A percentile compares a stretch with the other conserved stretches of the same genome.
These are phyloP conservation scores for Melampsora larici-populina DNA, from an alignment of 1,284 basidiomycete genomes.

Conservation along the genomic window DNA sequence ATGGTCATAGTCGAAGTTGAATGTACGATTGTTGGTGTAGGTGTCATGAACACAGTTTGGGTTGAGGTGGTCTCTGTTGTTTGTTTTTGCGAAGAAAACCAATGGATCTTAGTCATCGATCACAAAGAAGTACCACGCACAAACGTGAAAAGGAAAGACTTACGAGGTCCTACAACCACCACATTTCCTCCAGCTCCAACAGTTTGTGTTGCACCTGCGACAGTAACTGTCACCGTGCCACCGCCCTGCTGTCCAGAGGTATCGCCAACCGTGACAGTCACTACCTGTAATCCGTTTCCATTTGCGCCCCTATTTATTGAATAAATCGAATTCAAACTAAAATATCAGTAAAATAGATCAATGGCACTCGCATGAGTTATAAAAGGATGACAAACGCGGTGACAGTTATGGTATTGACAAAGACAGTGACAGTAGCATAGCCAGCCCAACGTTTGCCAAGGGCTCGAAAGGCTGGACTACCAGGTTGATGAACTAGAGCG, in stretches of 20 bases:
- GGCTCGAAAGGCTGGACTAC: neutral
- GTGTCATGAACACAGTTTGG: constrained; percentile 17
- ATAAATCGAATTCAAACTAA: neutral
- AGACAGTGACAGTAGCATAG: constrained; percentile 35
- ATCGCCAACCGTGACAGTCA: constrained; percentile 27
- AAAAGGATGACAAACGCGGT: constrained; percentile 14
- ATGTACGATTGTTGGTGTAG: constrained; percentile 19
- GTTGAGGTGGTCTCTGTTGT: constrained; percentile 17
- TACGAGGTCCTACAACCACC: no score
- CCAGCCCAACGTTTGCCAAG: constrained; percentile 22
- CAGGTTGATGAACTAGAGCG: neutral
- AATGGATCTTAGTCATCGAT: neutral
- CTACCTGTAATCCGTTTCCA: neutral
- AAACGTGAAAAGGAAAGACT: neutral
- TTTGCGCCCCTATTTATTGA: neutral
- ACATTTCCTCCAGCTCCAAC: neutral
- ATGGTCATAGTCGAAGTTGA: constrained; percentile 22
- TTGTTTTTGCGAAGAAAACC: neutral
- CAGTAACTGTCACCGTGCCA: constrained; percentile 34
- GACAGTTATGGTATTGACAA: constrained; percentile 34
- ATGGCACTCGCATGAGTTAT: neutral
- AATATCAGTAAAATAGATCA: neutral
- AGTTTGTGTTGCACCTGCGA: constrained; percentile 26
- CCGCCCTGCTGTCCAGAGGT: neutral
- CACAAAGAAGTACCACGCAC: neutral